Evolutionary conservation across 805 yeast genomes (phyloP).

Genomic region (Wickerhamomyces queroliae): DNA sequence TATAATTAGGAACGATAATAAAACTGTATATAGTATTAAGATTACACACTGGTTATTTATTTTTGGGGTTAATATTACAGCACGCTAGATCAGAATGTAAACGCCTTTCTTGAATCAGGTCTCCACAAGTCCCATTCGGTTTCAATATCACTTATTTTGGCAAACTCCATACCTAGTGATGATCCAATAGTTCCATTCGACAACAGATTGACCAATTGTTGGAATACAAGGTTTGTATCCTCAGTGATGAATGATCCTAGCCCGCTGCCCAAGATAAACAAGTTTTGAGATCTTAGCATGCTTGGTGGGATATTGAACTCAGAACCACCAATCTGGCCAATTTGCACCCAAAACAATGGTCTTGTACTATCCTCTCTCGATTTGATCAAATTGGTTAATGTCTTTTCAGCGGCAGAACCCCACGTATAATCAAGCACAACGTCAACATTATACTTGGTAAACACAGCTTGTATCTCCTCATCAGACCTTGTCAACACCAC

Average conservation of each 20-base stretch:
- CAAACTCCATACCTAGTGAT: background rate
- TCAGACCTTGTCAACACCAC: background rate
- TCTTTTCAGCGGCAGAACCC: slow-evolving; percentile 3
- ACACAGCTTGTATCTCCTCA: background rate
- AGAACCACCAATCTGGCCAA: slow-evolving; percentile 10
- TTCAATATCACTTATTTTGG: background rate
- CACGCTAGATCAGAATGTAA: background rate
- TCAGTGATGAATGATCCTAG: slow-evolving; percentile 5
- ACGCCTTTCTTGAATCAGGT: slow-evolving; percentile 4
- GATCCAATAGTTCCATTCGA: slow-evolving; percentile 1
- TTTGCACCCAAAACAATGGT: slow-evolving; percentile 5
- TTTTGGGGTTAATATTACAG: background rate
- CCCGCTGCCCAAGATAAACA: slow-evolving; percentile 7
- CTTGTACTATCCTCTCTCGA: slow-evolving; percentile 2
- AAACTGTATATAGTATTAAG: background rate
- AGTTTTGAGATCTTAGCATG: slow-evolving; percentile 4
- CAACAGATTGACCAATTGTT: background rate
- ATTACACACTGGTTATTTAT: background rate
- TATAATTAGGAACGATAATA: background rate
- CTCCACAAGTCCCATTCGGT: slow-evolving; percentile 7
- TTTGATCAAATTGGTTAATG: background rate
- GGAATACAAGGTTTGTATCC: background rate
- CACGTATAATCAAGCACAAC: slow-evolving; percentile 8
- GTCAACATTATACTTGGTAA: slow-evolving; percentile 2
- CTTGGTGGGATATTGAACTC: slow-evolving; percentile 3